phyloP scores from a whole-genome alignment of 306 rosid genomes.

The Castanea sativa region DNA sequence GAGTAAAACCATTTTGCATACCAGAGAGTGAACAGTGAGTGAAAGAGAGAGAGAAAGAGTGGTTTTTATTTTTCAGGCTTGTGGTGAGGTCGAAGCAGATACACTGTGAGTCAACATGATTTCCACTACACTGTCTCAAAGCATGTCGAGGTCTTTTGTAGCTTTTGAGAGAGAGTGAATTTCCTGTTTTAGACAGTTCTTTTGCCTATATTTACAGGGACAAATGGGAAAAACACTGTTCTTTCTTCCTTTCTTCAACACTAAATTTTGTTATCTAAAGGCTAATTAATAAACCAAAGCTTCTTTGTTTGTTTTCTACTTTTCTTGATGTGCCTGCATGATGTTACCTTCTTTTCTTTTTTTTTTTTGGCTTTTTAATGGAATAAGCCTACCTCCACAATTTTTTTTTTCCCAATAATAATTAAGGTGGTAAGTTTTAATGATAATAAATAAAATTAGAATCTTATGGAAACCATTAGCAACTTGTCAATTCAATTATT shows the following conservation, averaged over 20 bases:
- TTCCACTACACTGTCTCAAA: constrained; percentile 40
- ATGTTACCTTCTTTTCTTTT: neutral
- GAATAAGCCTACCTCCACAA: too few relatives aligned
- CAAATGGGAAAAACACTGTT: neutral
- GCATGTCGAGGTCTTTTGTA: constrained; percentile 64
- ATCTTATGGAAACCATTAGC: too few relatives aligned
- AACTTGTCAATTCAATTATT: too few relatives aligned
- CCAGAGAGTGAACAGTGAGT: constrained; percentile 34
- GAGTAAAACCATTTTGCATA: constrained; percentile 25
- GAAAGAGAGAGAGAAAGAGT: neutral
- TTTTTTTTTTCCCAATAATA: too few relatives aligned
- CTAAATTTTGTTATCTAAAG: too few relatives aligned
- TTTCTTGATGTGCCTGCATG: neutral
- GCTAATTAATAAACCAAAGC: too few relatives aligned
- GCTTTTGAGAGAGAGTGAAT: constrained; percentile 39
- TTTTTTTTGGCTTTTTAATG: too few relatives aligned
- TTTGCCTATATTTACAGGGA: constrained; percentile 29
- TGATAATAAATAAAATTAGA: too few relatives aligned
- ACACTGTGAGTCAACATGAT: constrained; percentile 58
- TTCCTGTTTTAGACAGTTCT: constrained; percentile 35
- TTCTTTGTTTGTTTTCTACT: neutral
- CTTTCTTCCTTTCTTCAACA: neutral
- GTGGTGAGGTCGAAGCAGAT: constrained; percentile 48
- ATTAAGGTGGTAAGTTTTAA: too few relatives aligned
- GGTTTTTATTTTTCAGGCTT: constrained; percentile 5